These are phyloP conservation scores for Pyrus hybrid DNA, from an alignment of 331 rosid species.

Conservation along the genomic window DNA sequence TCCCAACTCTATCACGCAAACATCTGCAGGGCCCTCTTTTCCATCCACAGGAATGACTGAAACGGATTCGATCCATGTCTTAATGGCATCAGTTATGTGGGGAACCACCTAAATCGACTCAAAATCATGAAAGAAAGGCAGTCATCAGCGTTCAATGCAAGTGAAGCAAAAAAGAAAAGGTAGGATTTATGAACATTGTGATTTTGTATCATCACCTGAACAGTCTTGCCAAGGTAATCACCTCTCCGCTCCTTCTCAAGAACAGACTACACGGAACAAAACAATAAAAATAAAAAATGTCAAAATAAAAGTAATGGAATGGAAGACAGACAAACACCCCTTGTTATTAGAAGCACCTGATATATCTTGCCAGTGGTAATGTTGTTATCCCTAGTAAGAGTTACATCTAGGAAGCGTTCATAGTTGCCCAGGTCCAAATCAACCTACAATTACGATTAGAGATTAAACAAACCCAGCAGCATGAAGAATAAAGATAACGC, in stretches of 20 bases:
- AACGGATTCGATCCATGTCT: constrained; percentile 67
- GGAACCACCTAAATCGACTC: constrained; percentile 75
- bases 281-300: neutral
- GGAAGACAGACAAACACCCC: neutral
- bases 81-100: constrained; percentile 91
- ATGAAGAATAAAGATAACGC: neutral
- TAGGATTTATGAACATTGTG: neutral
- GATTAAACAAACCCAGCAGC: neutral
- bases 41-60: constrained; percentile 85
- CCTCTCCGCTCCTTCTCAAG: constrained; percentile 92
- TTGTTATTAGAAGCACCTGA: constrained; percentile 44
- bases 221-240: constrained; percentile 94
- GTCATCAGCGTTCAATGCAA: neutral
- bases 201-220: constrained; percentile 54
- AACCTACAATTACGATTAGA: constrained; percentile 36
- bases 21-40: constrained; percentile 79
- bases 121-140: constrained; percentile 12
- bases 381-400: constrained; percentile 82
- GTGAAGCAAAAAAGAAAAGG: neutral
- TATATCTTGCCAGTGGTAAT: constrained; percentile 93
- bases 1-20: constrained; percentile 55
- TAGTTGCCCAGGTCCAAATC: constrained; percentile 98
- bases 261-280: constrained; percentile 56
- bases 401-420: constrained; percentile 88
- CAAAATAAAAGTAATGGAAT: neutral